These are phyloP conservation scores for Leishmania mexicana DNA, from an alignment of 208 protist species.

Conservation along the genomic window DNA sequence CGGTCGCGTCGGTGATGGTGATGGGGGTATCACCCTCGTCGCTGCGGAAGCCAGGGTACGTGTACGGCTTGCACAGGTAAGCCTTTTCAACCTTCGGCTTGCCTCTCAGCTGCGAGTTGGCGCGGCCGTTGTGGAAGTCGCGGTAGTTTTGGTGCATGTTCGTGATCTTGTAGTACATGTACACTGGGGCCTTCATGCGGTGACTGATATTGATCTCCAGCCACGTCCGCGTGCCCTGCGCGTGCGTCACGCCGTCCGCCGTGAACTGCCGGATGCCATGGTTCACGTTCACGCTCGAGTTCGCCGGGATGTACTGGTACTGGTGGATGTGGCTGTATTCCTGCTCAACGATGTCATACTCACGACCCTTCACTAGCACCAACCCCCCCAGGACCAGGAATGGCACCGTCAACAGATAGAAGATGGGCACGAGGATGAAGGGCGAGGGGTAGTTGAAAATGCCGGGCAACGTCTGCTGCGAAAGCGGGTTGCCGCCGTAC, in stretches of 20 bases:
- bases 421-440: slow-evolving; percentile 52
- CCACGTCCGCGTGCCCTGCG: slow-evolving; percentile 76
- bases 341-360: slow-evolving; percentile 36
- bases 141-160: slow-evolving; percentile 98
- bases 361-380: slow-evolving; percentile 40
- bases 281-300: slow-evolving; percentile 72
- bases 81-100: slow-evolving; percentile 28
- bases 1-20: slow-evolving; percentile 18
- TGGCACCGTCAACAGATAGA: slow-evolving; percentile 53
- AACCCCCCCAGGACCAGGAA: slow-evolving; percentile 52
- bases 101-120: slow-evolving; percentile 64
- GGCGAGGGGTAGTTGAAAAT: slow-evolving; percentile 61
- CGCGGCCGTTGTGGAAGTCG: slow-evolving; percentile 85
- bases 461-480: slow-evolving; percentile 79
- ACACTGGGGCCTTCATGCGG: slow-evolving; percentile 91
- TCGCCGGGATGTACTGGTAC: slow-evolving; percentile 78
- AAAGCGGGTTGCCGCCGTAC: slow-evolving; percentile 74
- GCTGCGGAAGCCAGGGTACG: slow-evolving; percentile 46
- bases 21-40: slow-evolving; percentile 28
- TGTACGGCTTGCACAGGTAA: slow-evolving; percentile 65
- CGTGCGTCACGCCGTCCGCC: slow-evolving; percentile 46
- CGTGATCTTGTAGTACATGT: slow-evolving; percentile 96
- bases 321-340: slow-evolving; percentile 70
- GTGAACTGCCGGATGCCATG: slow-evolving; percentile 61
- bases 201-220: slow-evolving; percentile 53